These are phyloP conservation scores for Batrachochytrium dendrobatidis DNA, from an alignment of 371 early-diverging fungal genomes.

Conservation along the genomic window DNA sequence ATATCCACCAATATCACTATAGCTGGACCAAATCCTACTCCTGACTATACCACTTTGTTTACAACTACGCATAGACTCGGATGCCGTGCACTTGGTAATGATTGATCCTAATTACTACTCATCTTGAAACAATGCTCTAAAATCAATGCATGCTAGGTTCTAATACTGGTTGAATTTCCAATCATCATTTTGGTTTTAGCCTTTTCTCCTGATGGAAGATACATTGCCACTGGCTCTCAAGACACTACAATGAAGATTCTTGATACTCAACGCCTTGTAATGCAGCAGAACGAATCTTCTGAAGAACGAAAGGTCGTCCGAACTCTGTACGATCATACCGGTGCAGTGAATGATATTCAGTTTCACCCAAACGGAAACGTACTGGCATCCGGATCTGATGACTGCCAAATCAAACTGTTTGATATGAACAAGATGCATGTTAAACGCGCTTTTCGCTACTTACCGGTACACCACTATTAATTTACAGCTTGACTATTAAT, in stretches of 20 bases:
- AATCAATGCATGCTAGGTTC: too few species aligned
- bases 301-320: constrained; percentile 57
- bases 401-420: constrained; percentile 77
- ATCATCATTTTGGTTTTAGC: constrained; percentile 11
- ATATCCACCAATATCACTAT: too few species aligned
- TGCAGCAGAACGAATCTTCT: constrained; percentile 44
- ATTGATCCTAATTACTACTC: not conserved
- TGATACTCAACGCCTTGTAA: constrained; percentile 50
- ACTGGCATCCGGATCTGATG: constrained; percentile 81
- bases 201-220: constrained; percentile 56
- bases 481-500: not conserved
- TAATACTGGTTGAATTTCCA: too few species aligned
- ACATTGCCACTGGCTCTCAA: constrained; percentile 83
- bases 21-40: too few species aligned
- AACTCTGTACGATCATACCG: constrained; percentile 79
- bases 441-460: constrained; percentile 76
- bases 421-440: constrained; percentile 73
- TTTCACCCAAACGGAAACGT: constrained; percentile 91
- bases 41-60: constrained; percentile 30
- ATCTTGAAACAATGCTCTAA: not conserved
- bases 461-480: constrained; percentile 53
- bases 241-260: constrained; percentile 85
- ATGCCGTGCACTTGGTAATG: constrained; percentile 25
- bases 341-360: constrained; percentile 72
- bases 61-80: constrained; percentile 34